Conservation (phyloP, 1,139 yeast species). For the Candida sanyaensis region DNA sequence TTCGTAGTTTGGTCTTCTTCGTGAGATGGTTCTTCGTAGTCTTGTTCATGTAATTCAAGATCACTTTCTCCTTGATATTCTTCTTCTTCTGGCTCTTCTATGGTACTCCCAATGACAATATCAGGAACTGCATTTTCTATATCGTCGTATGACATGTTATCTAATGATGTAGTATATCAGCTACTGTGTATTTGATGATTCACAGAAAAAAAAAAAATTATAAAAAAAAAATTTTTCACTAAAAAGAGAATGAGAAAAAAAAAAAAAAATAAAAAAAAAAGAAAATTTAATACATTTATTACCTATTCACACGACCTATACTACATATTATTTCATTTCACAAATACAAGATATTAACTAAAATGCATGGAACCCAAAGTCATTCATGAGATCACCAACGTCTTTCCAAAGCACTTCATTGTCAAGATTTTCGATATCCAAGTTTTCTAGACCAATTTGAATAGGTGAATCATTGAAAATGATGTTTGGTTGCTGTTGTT, state of each 20-base stretch:
- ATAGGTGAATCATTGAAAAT: constrained; percentile 32
- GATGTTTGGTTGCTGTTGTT: constrained; percentile 9
- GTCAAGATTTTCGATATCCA: constrained; percentile 37
- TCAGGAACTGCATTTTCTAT: constrained; percentile 84
- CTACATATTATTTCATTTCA: constrained; percentile 7
- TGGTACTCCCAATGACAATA: constrained; percentile 76
- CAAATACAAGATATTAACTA: neutral
- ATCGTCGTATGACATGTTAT: constrained; percentile 57
- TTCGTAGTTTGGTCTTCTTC: constrained; percentile 30
- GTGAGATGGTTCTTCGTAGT: constrained; percentile 16
- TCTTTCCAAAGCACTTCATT: constrained; percentile 85
- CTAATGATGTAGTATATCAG: neutral
- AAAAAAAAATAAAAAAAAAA: constrained; percentile 3
- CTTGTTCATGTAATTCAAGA: constrained; percentile 52
- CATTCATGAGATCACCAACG: constrained; percentile 90
- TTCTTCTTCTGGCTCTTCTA: constrained; percentile 41
- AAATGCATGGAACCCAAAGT: constrained; percentile 76
- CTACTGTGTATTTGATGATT: neutral
- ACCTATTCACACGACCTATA: constrained; percentile 1
- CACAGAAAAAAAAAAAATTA: constrained; percentile 1
- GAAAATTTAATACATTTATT: neutral
- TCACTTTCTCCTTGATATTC: constrained; percentile 49
- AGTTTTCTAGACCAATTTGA: constrained; percentile 31
- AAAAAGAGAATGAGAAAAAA: constrained; percentile 1
- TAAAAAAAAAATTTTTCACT: constrained; percentile 9